Evolutionary conservation across 805 yeast genomes (phyloP).

Genomic region (Hanseniaspora meyeri): DNA sequence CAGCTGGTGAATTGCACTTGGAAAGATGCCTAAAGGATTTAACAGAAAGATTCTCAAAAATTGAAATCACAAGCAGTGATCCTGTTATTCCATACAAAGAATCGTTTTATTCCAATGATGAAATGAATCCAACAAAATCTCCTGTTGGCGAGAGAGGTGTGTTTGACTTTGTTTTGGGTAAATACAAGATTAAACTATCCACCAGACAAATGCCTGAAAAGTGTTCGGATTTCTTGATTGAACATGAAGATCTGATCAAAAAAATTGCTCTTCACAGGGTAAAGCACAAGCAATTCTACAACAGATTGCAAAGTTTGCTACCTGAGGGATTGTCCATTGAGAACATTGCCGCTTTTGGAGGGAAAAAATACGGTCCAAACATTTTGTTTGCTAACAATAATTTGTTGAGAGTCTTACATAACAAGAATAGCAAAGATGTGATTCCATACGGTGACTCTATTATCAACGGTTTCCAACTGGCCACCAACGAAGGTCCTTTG

Average conservation of each 20-base stretch:
- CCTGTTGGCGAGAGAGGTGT: constrained; percentile 40
- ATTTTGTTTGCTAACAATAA: constrained; percentile 38
- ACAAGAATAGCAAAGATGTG: constrained; percentile 11
- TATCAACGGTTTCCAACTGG: constrained; percentile 72
- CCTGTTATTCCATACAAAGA: constrained; percentile 94
- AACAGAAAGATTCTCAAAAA: constrained; percentile 80
- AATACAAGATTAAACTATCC: constrained; percentile 31
- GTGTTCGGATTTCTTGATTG: constrained; percentile 38
- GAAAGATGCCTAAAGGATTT: constrained; percentile 90
- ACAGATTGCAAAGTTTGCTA: constrained; percentile 26
- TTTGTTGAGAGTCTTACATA: constrained; percentile 28
- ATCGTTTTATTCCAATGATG: constrained; percentile 46
- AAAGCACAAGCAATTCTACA: constrained; percentile 23
- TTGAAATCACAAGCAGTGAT: constrained; percentile 73
- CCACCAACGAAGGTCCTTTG: constrained; percentile 75
- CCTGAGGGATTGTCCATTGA: constrained; percentile 25
- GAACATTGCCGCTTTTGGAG: constrained; percentile 58
- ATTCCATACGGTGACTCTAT: constrained; percentile 49
- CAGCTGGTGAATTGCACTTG: constrained; percentile 92
- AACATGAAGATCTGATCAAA: constrained; percentile 35
- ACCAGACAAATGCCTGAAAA: constrained; percentile 45
- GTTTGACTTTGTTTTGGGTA: constrained; percentile 40
- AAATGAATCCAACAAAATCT: constrained; percentile 40
- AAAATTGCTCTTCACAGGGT: constrained; percentile 14
- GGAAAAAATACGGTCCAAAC: constrained; percentile 64